A percentile compares a stretch with the other conserved stretches of the same genome.
These are phyloP conservation scores for Meyerozyma elateridarum DNA, from an alignment of 1,139 yeast species.

Conservation along the genomic window DNA sequence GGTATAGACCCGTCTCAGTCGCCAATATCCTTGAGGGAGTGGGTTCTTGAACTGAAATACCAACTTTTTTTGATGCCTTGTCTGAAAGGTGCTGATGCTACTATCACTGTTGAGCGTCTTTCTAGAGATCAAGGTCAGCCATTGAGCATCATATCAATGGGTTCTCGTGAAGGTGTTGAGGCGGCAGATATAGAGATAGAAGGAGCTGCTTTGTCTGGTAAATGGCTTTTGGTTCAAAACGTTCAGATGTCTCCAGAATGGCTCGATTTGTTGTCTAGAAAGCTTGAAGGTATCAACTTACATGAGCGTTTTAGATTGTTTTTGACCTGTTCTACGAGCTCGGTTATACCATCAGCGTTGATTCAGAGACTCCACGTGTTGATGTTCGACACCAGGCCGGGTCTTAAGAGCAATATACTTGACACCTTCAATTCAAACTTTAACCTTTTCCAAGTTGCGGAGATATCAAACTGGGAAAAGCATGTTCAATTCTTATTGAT, in stretches of 20 bases:
- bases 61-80: slow-evolving; percentile 48
- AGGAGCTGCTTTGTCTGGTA: slow-evolving; percentile 40
- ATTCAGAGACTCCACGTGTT: slow-evolving; percentile 49
- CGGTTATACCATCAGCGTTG: slow-evolving; percentile 52
- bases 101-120: slow-evolving; percentile 46
- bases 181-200: slow-evolving; percentile 54
- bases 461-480: slow-evolving; percentile 39
- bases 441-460: slow-evolving; percentile 12
- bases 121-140: slow-evolving; percentile 25
- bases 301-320: slow-evolving; percentile 44
- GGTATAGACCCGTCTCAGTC: too few relatives aligned
- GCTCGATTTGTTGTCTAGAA: slow-evolving; percentile 51
- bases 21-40: slow-evolving; percentile 1
- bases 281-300: slow-evolving; percentile 24
- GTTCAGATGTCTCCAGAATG: slow-evolving; percentile 67
- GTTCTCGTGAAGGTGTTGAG: slow-evolving; percentile 63
- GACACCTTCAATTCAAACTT: slow-evolving; percentile 36
- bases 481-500: slow-evolving; percentile 51
- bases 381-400: slow-evolving; percentile 58
- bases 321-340: slow-evolving; percentile 51
- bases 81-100: slow-evolving; percentile 64
- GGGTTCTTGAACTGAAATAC: slow-evolving; percentile 1
- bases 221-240: slow-evolving; percentile 76
- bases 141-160: slow-evolving; percentile 59
- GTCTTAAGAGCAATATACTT: slow-evolving; percentile 46